A percentile compares a stretch with the other conserved stretches of the same genome.
phyloP scores from a whole-genome alignment of 768 basidiomycete species.

The Amylocystis lapponica region DNA sequence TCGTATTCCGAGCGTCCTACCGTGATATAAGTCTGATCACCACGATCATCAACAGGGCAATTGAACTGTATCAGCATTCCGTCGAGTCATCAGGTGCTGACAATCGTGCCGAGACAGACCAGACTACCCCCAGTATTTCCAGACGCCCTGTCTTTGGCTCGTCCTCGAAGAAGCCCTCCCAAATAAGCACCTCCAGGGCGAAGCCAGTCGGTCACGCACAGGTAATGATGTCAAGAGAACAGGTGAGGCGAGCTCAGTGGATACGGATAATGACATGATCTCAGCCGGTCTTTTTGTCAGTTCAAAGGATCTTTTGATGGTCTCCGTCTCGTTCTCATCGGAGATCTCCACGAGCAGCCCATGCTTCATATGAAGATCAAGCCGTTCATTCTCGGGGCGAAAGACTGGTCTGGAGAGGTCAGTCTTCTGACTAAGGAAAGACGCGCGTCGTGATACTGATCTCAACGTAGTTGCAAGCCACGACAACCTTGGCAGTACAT shows the following conservation, averaged over 20 bases:
- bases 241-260: conserved; percentile 55
- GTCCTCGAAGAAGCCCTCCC: background rate
- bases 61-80: conserved; percentile 64
- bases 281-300: conserved; percentile 40
- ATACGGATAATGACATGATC: background rate
- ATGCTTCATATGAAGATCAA: conserved; percentile 85
- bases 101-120: conserved; percentile 3
- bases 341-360: conserved; percentile 92
- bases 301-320: conserved; percentile 85
- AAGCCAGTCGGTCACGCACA: conserved; percentile 33
- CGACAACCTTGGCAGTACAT: conserved; percentile 72
- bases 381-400: conserved; percentile 74
- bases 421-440: conserved; percentile 10
- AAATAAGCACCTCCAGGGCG: too few relatives aligned
- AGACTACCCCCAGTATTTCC: too few relatives aligned
- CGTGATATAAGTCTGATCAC: conserved; percentile 89
- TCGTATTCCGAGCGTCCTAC: conserved; percentile 93
- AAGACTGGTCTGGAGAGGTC: conserved; percentile 94
- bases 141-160: background rate
- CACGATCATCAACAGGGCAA: conserved; percentile 79
- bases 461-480: conserved; percentile 67
- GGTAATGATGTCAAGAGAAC: conserved; percentile 70
- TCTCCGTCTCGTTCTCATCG: conserved; percentile 89
- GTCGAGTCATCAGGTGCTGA: conserved; percentile 18
- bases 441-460: background rate